Conservation (phyloP, 306 rosid species). For the Malus sieversii region DNA sequence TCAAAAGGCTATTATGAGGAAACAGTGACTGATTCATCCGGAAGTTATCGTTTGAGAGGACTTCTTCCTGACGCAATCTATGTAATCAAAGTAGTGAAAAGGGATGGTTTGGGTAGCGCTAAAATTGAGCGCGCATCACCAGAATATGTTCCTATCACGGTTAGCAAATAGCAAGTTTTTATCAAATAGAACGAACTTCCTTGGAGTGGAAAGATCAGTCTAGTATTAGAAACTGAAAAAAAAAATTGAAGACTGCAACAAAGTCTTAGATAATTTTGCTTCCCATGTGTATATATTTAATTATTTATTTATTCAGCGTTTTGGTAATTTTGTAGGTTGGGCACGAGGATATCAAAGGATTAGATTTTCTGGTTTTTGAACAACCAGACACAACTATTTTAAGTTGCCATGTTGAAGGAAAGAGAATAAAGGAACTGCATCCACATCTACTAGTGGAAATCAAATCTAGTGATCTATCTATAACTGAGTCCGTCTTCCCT, state of each 20-base stretch:
- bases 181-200: not conserved
- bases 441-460: constrained; percentile 76
- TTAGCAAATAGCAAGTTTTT: constrained; percentile 22
- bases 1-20: constrained; percentile 91
- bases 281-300: constrained; percentile 8
- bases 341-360: constrained; percentile 64
- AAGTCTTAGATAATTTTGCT: constrained; percentile 16
- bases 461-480: constrained; percentile 55
- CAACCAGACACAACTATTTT: constrained; percentile 85
- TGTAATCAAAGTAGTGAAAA: constrained; percentile 60
- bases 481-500: constrained; percentile 65
- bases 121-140: constrained; percentile 93
- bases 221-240: not conserved
- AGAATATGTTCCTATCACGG: constrained; percentile 56
- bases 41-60: constrained; percentile 87
- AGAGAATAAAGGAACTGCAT: constrained; percentile 56
- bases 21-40: constrained; percentile 81
- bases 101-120: constrained; percentile 45
- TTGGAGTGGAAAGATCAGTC: not conserved
- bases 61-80: constrained; percentile 81
- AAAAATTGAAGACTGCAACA: not conserved
- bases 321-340: constrained; percentile 56
- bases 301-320: constrained; percentile 19
- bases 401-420: constrained; percentile 91
- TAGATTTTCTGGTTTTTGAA: constrained; percentile 90